A percentile compares a stretch with the other conserved stretches of the same genome.
phyloP scores from a whole-genome alignment of 768 basidiomycete genomes.

The Amanita pseudoporphyria region DNA sequence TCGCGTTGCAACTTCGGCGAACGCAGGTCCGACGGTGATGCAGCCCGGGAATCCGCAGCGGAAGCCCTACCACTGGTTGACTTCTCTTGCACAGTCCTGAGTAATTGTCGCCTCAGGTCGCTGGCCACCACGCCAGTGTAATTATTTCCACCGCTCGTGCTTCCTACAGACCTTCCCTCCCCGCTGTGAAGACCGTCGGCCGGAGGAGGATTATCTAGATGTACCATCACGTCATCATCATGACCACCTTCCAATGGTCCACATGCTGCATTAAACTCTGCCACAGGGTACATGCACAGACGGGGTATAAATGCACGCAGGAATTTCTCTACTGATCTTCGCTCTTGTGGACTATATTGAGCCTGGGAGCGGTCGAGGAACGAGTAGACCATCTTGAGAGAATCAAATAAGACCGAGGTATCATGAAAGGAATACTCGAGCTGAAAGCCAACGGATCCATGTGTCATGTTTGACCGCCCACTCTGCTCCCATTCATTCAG shows the following conservation, averaged over 20 bases:
- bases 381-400: constrained; percentile 80
- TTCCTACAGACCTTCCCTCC: constrained; percentile 38
- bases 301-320: constrained; percentile 77
- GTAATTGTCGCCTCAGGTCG: constrained; percentile 73
- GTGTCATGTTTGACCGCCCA: constrained; percentile 28
- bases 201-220: constrained; percentile 16
- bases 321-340: constrained; percentile 77
- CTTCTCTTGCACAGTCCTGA: constrained; percentile 64
- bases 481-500: constrained; percentile 26
- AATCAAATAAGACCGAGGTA: constrained; percentile 74
- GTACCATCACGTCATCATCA: constrained; percentile 29
- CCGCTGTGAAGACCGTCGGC: constrained; percentile 25
- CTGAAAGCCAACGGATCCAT: constrained; percentile 53
- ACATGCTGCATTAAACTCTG: constrained; percentile 58
- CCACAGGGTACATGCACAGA: constrained; percentile 60
- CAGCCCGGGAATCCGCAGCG: constrained; percentile 31
- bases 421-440: constrained; percentile 75
- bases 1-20: constrained; percentile 16
- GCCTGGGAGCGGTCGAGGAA: constrained; percentile 84
- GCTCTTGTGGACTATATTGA: constrained; percentile 66
- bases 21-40: constrained; percentile 27
- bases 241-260: constrained; percentile 41
- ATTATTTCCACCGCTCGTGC: constrained; percentile 24
- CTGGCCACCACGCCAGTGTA: constrained; percentile 44
- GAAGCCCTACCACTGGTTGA: constrained; percentile 22